Evolutionary conservation across 2,329 filamentous ascomycete genomes (phyloP), one percentile per base, ranked within the genome.

Genomic region (Simplicillium aogashimaense): DNA sequence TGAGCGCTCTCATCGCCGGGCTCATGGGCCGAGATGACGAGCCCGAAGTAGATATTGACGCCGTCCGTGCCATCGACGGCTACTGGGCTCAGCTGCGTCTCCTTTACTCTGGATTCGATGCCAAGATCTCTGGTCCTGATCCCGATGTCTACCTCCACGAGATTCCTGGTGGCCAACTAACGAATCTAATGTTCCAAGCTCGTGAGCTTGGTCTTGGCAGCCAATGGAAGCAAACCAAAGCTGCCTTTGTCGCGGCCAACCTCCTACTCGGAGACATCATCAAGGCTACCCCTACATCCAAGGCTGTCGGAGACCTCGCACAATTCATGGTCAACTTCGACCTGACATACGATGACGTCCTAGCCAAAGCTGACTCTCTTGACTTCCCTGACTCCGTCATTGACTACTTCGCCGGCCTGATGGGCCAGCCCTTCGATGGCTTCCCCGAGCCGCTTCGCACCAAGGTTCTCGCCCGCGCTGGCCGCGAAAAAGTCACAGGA

Each of bases 241-340:
- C 97, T 75, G 90, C 92, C 0, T 98, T 97, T 64, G 90, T 95
- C 64, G 80, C 94, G 50, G 92, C 92, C 63, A 97, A 97, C 61
- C 84, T 94, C 51, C 76, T 97, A 38, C 85, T 98, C 30, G 92
- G 92, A 43, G 92, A 97, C 57, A 94, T 98, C 49, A 90, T 98
- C 74, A 98, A 98, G 76, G 92, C 97, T 56, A 98, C 92, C 1
- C 92, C 92, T 28, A 97, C 92, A 12, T 97, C 90, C 60, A 98
- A 98, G 80, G 92, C 97, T 32, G 92, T 97, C 32, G 92, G 92
- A 62, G 92, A 98, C 62, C 72, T 97, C 54, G 92, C 92, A 15
- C 92, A 97, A 62, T 98, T 97, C 71, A 98, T 98, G 87, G 92
- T 97, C 36, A 94, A 89, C 51, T 97, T 97, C 74, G 87, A 88